Evolutionary conservation across 139 green algal genomes (phyloP).

Genomic region (Closterium sp.): DNA sequence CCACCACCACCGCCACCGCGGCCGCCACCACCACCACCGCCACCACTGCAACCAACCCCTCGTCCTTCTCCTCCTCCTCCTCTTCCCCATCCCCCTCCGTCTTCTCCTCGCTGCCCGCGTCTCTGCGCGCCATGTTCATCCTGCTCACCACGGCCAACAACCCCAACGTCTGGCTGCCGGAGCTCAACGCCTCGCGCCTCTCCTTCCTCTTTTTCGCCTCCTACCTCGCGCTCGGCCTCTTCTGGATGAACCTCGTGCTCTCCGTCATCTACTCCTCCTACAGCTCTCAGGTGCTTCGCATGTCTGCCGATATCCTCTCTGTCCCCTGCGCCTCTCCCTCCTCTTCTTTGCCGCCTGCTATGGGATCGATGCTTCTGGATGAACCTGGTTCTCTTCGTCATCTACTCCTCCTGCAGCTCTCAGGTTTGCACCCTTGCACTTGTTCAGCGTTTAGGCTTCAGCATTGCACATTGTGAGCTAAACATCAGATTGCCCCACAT

Average conservation of each 20-base stretch:
- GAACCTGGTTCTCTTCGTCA: not conserved
- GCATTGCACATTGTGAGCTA: too few species aligned
- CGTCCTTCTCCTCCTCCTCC: not conserved
- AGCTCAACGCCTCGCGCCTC: not conserved
- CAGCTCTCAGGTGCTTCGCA: not conserved
- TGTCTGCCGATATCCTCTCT: not conserved
- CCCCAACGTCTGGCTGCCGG: not conserved
- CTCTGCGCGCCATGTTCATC: not conserved
- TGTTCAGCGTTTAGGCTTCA: not conserved
- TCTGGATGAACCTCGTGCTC: constrained; percentile 5
- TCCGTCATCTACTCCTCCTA: constrained; percentile 3
- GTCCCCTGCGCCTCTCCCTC: not conserved
- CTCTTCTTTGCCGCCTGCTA: not conserved
- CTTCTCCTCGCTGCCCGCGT: not conserved
- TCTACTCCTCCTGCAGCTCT: not conserved
- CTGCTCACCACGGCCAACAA: constrained; percentile 6
- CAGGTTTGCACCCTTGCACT: not conserved
- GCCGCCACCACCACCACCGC: too few species aligned
- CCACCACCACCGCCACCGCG: not conserved
- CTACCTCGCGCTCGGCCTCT: not conserved
- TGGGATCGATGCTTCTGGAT: not conserved
- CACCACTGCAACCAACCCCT: not conserved
- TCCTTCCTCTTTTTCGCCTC: constrained; percentile 2
- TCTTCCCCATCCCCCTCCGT: not conserved
- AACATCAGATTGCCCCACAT: too few species aligned